A percentile compares a stretch with the other conserved stretches of the same genome.
Evolutionary conservation across 2,329 filamentous ascomycete species (phyloP).

Genomic region (Sclerotinia sclerotiorum): DNA sequence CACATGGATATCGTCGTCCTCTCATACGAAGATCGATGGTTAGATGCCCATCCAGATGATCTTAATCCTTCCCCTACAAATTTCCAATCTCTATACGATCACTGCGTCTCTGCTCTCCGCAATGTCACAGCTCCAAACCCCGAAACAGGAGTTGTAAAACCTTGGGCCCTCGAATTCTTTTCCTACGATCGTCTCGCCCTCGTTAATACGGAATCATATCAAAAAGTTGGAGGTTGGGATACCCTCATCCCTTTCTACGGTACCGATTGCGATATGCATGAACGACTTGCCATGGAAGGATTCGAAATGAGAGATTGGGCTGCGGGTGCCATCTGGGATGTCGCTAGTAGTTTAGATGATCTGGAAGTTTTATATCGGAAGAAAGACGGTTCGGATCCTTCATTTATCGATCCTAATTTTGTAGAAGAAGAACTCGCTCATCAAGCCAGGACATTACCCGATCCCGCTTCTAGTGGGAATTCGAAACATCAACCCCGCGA

Average conservation of each 20-base stretch:
- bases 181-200: slow-evolving; percentile 56
- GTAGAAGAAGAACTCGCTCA: slow-evolving; percentile 8
- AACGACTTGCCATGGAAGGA: slow-evolving; percentile 46
- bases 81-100: slow-evolving; percentile 26
- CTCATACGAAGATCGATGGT: slow-evolving; percentile 44
- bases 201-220: slow-evolving; percentile 45
- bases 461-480: too few species aligned
- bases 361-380: slow-evolving; percentile 22
- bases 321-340: slow-evolving; percentile 49
- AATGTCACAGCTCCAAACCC: slow-evolving; percentile 23
- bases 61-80: neutral
- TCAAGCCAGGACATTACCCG: neutral
- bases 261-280: slow-evolving; percentile 56
- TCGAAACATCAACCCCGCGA: neutral
- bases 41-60: slow-evolving; percentile 9
- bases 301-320: slow-evolving; percentile 44
- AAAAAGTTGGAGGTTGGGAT: slow-evolving; percentile 52
- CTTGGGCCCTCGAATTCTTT: slow-evolving; percentile 54
- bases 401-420: slow-evolving; percentile 7
- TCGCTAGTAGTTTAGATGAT: slow-evolving; percentile 42
- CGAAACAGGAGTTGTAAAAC: slow-evolving; percentile 3
- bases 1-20: slow-evolving; percentile 55
- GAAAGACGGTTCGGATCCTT: slow-evolving; percentile 3
- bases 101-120: slow-evolving; percentile 25
- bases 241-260: slow-evolving; percentile 56